phyloP scores from a whole-genome alignment of 441 rosid genomes.

The Mallotus repandus region DNA sequence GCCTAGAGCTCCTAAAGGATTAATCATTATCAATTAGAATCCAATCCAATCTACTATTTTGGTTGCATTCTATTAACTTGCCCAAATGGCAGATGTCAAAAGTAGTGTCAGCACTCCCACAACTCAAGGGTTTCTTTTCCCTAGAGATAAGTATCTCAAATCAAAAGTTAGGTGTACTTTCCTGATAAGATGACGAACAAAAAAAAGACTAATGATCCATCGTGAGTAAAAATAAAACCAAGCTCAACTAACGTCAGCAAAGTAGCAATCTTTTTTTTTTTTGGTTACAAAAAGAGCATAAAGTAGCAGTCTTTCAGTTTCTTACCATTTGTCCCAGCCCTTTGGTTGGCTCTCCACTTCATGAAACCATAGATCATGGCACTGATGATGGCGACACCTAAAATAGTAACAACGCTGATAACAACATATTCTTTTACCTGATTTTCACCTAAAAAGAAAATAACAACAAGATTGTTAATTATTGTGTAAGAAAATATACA shows the following conservation, averaged over 20 bases:
- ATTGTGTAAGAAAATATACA: background rate
- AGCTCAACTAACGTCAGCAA: background rate
- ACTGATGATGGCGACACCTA: background rate
- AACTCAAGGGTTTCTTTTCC: background rate
- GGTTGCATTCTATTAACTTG: background rate
- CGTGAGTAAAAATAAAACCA: background rate
- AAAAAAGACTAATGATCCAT: background rate
- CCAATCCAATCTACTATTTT: background rate
- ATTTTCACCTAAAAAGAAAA: constrained; percentile 9
- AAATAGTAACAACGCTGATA: background rate
- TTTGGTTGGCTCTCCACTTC: constrained; percentile 9
- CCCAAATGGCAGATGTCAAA: background rate
- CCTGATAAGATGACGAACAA: background rate
- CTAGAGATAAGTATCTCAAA: background rate
- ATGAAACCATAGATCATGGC: constrained; percentile 4
- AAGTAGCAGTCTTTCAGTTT: background rate
- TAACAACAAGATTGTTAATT: background rate
- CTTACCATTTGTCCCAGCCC: constrained; percentile 15
- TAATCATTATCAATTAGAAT: background rate
- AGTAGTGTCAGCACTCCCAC: background rate
- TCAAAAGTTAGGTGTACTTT: background rate
- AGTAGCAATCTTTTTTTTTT: background rate
- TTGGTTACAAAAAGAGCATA: background rate
- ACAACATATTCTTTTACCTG: background rate
- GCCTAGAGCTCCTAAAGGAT: background rate